phyloP scores from a whole-genome alignment of 148 eudicot genomes.

The Limonium bicolor region DNA sequence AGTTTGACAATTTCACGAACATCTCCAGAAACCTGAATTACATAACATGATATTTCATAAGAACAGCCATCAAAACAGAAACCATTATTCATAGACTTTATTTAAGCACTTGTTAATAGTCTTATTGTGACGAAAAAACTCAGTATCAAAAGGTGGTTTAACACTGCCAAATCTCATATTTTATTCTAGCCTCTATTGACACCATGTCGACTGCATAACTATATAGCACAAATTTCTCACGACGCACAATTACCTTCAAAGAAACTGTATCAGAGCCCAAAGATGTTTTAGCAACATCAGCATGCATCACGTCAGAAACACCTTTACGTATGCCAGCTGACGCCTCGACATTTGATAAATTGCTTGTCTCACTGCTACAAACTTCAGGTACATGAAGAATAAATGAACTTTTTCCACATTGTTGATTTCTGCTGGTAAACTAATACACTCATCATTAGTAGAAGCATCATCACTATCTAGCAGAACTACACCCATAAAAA shows the following conservation, averaged over 20 bases:
- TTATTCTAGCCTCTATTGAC: too few species aligned
- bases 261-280: slow-evolving; percentile 46
- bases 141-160: too few species aligned
- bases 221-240: too few species aligned
- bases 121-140: too few species aligned
- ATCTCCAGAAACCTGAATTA: slow-evolving; percentile 45
- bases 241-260: slow-evolving; percentile 38
- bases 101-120: too few species aligned
- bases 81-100: too few species aligned
- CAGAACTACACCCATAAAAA: slow-evolving; percentile 68
- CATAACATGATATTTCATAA: neutral
- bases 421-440: slow-evolving; percentile 57
- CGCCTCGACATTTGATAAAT: slow-evolving; percentile 32
- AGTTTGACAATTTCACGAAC: slow-evolving; percentile 73
- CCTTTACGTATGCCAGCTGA: slow-evolving; percentile 51
- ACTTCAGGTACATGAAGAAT: slow-evolving; percentile 54
- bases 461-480: slow-evolving; percentile 57
- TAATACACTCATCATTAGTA: slow-evolving; percentile 43
- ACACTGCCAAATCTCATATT: too few species aligned
- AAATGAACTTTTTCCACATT: slow-evolving; percentile 65
- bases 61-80: too few species aligned
- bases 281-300: slow-evolving; percentile 81
- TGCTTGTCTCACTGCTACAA: slow-evolving; percentile 23
- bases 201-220: too few species aligned
- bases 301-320: slow-evolving; percentile 74